Evolutionary conservation across 2,329 filamentous ascomycete species (phyloP).

Genomic region (Nemania abortiva): DNA sequence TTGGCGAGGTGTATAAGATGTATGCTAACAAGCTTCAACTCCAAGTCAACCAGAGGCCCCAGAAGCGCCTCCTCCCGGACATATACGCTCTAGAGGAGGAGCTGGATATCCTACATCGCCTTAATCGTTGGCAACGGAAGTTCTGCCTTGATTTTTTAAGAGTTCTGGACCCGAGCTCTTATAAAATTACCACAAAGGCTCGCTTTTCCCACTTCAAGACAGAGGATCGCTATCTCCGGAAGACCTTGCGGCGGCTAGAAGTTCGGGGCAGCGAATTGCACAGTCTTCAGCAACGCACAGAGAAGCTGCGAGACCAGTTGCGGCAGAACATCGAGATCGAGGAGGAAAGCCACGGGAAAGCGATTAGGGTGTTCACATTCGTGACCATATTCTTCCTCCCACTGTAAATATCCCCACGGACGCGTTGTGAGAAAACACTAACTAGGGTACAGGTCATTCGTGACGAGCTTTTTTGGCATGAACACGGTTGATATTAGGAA

Average conservation of each 20-base stretch:
- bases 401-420: slow-evolving; percentile 26
- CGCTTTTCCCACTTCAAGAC: slow-evolving; percentile 25
- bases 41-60: slow-evolving; percentile 29
- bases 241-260: slow-evolving; percentile 17
- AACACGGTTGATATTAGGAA: slow-evolving; percentile 41
- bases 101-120: slow-evolving; percentile 26
- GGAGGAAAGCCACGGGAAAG: slow-evolving; percentile 42
- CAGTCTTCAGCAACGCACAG: slow-evolving; percentile 13
- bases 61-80: slow-evolving; percentile 31
- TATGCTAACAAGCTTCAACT: slow-evolving; percentile 29
- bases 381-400: slow-evolving; percentile 41
- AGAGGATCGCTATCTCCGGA: slow-evolving; percentile 24
- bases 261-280: slow-evolving; percentile 17
- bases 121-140: slow-evolving; percentile 35
- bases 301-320: slow-evolving; percentile 27
- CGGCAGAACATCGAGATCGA: slow-evolving; percentile 39
- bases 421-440: neutral
- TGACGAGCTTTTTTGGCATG: slow-evolving; percentile 43
- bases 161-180: slow-evolving; percentile 33
- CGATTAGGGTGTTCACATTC: slow-evolving; percentile 41
- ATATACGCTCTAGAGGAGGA: slow-evolving; percentile 35
- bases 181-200: slow-evolving; percentile 25
- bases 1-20: slow-evolving; percentile 25
- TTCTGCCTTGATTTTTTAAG: slow-evolving; percentile 29
- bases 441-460: slow-evolving; percentile 35